These are phyloP conservation scores for Staphylotrichum tortipilum DNA, from an alignment of 495 filamentous ascomycete species.

Conservation along the genomic window DNA sequence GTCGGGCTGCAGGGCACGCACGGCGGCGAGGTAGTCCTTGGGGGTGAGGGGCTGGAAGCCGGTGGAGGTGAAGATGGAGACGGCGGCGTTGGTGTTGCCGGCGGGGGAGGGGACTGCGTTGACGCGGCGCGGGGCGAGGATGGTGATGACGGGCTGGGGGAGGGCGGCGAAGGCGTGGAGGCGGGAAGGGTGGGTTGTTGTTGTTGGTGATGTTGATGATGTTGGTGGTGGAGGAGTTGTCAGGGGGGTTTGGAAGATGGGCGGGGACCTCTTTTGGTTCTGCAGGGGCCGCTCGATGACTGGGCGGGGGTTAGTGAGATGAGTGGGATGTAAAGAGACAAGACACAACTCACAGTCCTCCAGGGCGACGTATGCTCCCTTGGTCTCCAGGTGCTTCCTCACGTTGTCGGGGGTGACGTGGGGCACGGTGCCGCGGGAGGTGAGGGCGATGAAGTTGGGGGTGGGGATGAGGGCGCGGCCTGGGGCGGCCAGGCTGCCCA, in stretches of 20 bases:
- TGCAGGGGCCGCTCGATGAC: constrained; percentile 65
- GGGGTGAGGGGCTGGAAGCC: constrained; percentile 66
- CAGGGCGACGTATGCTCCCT: constrained; percentile 68
- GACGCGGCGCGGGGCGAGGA: constrained; percentile 72
- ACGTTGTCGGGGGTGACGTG: constrained; percentile 85
- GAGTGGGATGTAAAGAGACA: background rate
- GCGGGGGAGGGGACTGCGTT: constrained; percentile 65
- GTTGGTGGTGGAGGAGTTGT: too few species aligned
- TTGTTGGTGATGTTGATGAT: too few species aligned
- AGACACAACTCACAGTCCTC: constrained; percentile 74
- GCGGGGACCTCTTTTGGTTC: constrained; percentile 31
- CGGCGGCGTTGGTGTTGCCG: constrained; percentile 60
- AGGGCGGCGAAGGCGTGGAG: constrained; percentile 66
- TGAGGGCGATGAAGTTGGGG: constrained; percentile 68
- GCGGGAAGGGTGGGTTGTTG: constrained; percentile 35
- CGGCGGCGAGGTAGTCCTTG: constrained; percentile 55
- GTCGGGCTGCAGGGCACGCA: constrained; percentile 62
- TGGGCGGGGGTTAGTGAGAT: constrained; percentile 35
- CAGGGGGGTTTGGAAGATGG: constrained; percentile 33
- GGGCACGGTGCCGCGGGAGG: constrained; percentile 74
- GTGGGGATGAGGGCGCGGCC: constrained; percentile 59
- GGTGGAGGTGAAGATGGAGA: constrained; percentile 72
- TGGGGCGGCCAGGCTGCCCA: constrained; percentile 55
- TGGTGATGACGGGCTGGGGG: constrained; percentile 44
- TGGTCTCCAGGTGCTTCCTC: constrained; percentile 51